phyloP scores from a whole-genome alignment of 2,329 filamentous ascomycete genomes.

The Alternaria solani region DNA sequence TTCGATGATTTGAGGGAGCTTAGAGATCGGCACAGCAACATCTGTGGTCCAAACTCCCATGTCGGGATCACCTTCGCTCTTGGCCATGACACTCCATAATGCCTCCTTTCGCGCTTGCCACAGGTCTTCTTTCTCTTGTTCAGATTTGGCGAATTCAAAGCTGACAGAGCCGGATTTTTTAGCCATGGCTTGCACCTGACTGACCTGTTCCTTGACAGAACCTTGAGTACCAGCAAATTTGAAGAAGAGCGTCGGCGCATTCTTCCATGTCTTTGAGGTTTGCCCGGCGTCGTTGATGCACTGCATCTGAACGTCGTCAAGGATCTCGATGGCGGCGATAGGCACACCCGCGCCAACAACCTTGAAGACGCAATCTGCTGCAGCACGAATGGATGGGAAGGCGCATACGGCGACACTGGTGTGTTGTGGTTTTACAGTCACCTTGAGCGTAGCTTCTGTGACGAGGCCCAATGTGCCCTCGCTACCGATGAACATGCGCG shows the following conservation, averaged over 20 bases:
- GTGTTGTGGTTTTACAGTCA: constrained; percentile 80
- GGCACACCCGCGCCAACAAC: constrained; percentile 84
- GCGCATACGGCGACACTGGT: constrained; percentile 80
- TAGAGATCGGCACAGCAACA: constrained; percentile 78
- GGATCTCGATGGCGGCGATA: constrained; percentile 89
- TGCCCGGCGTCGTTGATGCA: constrained; percentile 73
- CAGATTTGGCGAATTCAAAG: constrained; percentile 73
- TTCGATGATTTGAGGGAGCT: constrained; percentile 77
- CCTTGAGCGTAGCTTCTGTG: constrained; percentile 87
- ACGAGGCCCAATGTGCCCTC: constrained; percentile 92
- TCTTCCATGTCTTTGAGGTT: constrained; percentile 71
- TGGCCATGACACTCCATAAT: constrained; percentile 75
- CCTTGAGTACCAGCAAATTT: constrained; percentile 74
- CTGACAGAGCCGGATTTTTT: constrained; percentile 67
- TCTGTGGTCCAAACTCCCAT: constrained; percentile 79
- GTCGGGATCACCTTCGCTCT: constrained; percentile 65
- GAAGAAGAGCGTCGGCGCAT: constrained; percentile 76
- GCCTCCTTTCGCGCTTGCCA: constrained; percentile 81
- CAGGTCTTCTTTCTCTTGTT: constrained; percentile 71
- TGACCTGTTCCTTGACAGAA: constrained; percentile 80
- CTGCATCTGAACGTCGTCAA: constrained; percentile 90
- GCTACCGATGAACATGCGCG: constrained; percentile 85
- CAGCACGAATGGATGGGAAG: constrained; percentile 71
- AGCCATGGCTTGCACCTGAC: constrained; percentile 69
- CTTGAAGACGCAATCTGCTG: constrained; percentile 79